Evolutionary conservation across 192 early-diverging fungal genomes (phyloP).

Genomic region (Chytriomyces confervae): DNA sequence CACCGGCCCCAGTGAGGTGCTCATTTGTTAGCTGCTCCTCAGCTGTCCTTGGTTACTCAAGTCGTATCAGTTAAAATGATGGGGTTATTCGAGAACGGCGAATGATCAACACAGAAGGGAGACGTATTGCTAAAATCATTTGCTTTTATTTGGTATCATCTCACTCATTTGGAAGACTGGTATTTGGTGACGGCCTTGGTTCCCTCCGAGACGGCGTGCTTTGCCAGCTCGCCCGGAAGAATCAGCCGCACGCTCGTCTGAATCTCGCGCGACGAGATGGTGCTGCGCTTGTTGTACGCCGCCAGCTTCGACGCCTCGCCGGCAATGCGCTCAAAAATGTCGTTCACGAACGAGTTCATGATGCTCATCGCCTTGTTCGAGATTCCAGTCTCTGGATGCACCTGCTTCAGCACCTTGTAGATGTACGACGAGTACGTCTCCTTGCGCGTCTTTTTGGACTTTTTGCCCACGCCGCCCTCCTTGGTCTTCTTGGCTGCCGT

Average conservation of each 20-base stretch:
- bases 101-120: too few species aligned
- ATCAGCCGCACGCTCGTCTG: conserved; percentile 80
- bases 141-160: not conserved
- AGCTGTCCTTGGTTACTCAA: too few species aligned
- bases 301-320: conserved; percentile 63
- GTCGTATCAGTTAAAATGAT: too few species aligned
- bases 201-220: conserved; percentile 97
- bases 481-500: conserved; percentile 17
- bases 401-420: conserved; percentile 74
- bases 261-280: conserved; percentile 95
- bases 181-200: conserved; percentile 99
- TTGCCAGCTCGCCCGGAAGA: conserved; percentile 93
- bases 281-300: conserved; percentile 93
- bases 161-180: conserved; percentile 72
- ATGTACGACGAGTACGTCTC: conserved; percentile 97
- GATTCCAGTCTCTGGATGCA: conserved; percentile 28
- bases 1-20: too few species aligned
- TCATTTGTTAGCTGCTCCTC: too few species aligned
- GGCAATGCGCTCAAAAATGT: conserved; percentile 27
- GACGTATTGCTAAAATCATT: not conserved
- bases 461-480: conserved; percentile 15
- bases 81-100: too few species aligned
- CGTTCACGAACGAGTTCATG: conserved; percentile 84
- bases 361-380: conserved; percentile 98
- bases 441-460: conserved; percentile 70